Conservation (phyloP, 768 basidiomycete genomes). For the Chalciporus chontae region DNA sequence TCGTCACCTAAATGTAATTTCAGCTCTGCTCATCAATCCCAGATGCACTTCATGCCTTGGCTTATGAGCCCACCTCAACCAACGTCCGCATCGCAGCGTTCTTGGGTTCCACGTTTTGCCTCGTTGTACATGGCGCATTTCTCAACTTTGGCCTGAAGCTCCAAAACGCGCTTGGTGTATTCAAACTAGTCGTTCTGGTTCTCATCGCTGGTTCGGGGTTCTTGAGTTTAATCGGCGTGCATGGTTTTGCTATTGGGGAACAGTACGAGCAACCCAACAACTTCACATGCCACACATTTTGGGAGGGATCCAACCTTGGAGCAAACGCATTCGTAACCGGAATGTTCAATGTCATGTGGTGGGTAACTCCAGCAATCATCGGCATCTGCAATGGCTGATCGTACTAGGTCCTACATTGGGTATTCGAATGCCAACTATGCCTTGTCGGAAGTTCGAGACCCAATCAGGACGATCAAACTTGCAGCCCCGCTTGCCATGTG, state of each 20-base stretch:
- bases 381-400: background rate
- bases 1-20: background rate
- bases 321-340: constrained; percentile 61
- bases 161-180: constrained; percentile 59
- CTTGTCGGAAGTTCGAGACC: constrained; percentile 66
- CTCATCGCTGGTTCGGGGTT: constrained; percentile 53
- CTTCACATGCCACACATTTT: constrained; percentile 55
- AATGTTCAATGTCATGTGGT: constrained; percentile 73
- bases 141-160: constrained; percentile 55
- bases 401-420: constrained; percentile 61
- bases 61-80: constrained; percentile 40
- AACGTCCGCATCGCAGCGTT: constrained; percentile 54
- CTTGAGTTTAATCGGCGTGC: constrained; percentile 44
- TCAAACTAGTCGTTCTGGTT: constrained; percentile 56
- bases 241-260: constrained; percentile 48
- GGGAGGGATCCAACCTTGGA: constrained; percentile 57
- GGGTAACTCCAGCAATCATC: background rate
- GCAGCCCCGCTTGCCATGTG: constrained; percentile 67
- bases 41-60: constrained; percentile 61
- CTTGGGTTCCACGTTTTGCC: constrained; percentile 51
- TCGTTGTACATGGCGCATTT: constrained; percentile 53
- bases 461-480: constrained; percentile 64
- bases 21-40: background rate
- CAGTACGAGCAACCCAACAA: constrained; percentile 54
- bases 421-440: constrained; percentile 77